Percentiles rank a stretch among this genome's conserved stretches.
These are phyloP conservation scores for Cryphonectria carpinicola DNA, from an alignment of 2,329 filamentous ascomycete species.

Conservation along the genomic window DNA sequence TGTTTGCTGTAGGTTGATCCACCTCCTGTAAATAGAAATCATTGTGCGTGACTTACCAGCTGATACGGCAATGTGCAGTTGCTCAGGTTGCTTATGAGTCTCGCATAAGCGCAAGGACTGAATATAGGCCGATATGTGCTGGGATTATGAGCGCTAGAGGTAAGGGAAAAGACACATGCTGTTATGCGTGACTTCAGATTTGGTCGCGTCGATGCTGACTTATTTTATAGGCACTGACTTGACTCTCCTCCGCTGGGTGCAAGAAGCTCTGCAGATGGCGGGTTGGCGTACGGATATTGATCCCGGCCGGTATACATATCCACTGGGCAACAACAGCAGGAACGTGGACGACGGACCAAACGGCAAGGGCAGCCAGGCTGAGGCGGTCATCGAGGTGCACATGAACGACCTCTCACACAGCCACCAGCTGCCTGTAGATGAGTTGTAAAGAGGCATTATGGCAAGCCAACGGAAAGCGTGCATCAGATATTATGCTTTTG, in stretches of 20 bases:
- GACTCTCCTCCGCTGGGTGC: conserved; percentile 17
- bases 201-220: neutral
- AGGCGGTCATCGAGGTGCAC: neutral
- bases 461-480: neutral
- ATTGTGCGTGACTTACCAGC: neutral
- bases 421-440: neutral
- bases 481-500: neutral
- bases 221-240: conserved; percentile 14
- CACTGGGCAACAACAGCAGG: conserved; percentile 22
- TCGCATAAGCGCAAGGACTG: conserved; percentile 17
- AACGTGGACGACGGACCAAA: conserved; percentile 17
- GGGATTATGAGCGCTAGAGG: conserved; percentile 26
- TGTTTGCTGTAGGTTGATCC: conserved; percentile 19
- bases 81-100: conserved; percentile 27
- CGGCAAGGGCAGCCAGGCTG: neutral
- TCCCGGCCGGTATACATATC: conserved; percentile 22
- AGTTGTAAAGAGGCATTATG: conserved; percentile 11
- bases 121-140: conserved; percentile 22
- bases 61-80: neutral
- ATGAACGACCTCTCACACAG: neutral
- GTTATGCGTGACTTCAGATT: neutral
- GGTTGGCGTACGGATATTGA: conserved; percentile 24
- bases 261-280: conserved; percentile 12
- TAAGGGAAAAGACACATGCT: neutral
- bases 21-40: neutral